phyloP scores from a whole-genome alignment of 2,329 filamentous ascomycete genomes.

The Sporothrix dimorphospora region DNA sequence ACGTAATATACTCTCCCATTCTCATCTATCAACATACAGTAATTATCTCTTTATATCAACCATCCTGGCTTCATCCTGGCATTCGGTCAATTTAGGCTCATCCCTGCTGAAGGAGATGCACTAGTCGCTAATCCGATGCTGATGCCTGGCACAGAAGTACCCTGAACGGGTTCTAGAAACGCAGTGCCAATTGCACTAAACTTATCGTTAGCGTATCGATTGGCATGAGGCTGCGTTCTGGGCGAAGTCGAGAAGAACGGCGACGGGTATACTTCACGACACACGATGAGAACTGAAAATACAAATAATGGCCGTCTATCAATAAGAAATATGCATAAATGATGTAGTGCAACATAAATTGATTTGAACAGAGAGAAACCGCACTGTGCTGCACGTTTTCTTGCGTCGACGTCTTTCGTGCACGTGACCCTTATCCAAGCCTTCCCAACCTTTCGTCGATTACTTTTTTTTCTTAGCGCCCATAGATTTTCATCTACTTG shows the following conservation, averaged over 20 bases:
- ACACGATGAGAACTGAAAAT: not conserved
- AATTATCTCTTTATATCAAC: not conserved
- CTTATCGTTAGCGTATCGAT: slow-evolving; percentile 4
- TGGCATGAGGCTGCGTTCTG: slow-evolving; percentile 9
- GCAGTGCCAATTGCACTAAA: not conserved
- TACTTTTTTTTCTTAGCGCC: slow-evolving; percentile 17
- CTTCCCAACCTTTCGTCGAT: not conserved
- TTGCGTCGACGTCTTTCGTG: not conserved
- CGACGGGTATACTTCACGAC: not conserved
- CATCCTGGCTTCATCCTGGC: not conserved
- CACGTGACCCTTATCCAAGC: slow-evolving; percentile 16
- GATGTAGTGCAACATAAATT: too few species aligned
- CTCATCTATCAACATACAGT: not conserved
- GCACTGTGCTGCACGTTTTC: not conserved
- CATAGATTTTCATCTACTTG: not conserved
- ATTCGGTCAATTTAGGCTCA: not conserved
- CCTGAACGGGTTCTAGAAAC: not conserved
- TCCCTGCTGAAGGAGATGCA: not conserved
- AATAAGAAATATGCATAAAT: too few species aligned
- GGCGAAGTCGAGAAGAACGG: not conserved
- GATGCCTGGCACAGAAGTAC: not conserved
- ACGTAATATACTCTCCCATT: slow-evolving; percentile 10
- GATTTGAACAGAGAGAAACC: not conserved
- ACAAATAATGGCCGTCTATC: too few species aligned
- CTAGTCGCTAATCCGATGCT: not conserved